Evolutionary conservation across 2,329 filamentous ascomycete species (phyloP).

Genomic region (Aspergillus fumigatiaffinis): DNA sequence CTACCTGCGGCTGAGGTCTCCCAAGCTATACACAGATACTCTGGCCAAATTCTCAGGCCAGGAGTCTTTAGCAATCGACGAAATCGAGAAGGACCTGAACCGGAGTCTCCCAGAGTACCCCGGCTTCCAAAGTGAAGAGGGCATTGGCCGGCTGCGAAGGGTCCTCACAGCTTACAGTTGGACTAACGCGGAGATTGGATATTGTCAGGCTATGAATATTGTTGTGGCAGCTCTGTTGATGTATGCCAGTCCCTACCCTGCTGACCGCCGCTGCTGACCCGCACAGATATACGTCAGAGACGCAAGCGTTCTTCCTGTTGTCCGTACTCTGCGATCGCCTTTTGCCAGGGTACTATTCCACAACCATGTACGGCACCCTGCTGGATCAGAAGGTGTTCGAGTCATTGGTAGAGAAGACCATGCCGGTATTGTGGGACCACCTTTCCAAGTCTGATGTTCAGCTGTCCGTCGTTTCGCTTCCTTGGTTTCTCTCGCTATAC

Average conservation of each 20-base stretch:
- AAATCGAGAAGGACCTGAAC: conserved; percentile 98
- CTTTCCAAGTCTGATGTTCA: conserved; percentile 96
- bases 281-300: conserved; percentile 82
- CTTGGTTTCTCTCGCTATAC: conserved; percentile 97
- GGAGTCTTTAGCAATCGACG: conserved; percentile 92
- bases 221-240: conserved; percentile 96
- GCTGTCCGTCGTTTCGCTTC: conserved; percentile 91
- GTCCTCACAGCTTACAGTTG: conserved; percentile 97
- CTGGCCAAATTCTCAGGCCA: conserved; percentile 76
- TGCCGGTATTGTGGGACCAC: conserved; percentile 98
- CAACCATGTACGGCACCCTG: conserved; percentile 97
- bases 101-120: conserved; percentile 95
- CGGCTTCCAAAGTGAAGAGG: conserved; percentile 93
- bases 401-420: conserved; percentile 95
- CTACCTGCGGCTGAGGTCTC: conserved; percentile 81
- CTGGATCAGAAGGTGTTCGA: conserved; percentile 97
- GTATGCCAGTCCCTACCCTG: conserved; percentile 38
- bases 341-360: conserved; percentile 94
- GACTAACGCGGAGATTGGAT: conserved; percentile 92
- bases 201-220: conserved; percentile 99
- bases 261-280: conserved; percentile 15
- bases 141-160: conserved; percentile 81
- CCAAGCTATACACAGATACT: conserved; percentile 78
- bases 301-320: conserved; percentile 91
- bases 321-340: conserved; percentile 89